These are phyloP conservation scores for Rhizomucor miehei DNA, from an alignment of 371 early-diverging fungal genomes.

Conservation along the genomic window DNA sequence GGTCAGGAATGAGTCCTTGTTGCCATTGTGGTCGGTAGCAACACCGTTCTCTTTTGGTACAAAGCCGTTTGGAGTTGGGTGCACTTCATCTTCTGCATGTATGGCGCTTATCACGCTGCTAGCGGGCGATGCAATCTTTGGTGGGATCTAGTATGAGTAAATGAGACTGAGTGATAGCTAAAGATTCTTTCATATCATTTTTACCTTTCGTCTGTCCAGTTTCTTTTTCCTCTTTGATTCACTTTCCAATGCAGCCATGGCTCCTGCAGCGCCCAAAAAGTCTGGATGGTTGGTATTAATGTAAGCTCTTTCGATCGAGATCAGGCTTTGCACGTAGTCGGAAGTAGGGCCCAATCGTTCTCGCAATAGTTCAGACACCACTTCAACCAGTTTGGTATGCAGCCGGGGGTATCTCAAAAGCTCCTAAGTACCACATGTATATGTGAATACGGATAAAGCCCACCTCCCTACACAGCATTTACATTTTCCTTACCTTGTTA, in stretches of 20 bases:
- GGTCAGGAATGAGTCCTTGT: constrained; percentile 65
- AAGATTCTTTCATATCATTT: not conserved
- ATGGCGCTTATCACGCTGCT: constrained; percentile 10
- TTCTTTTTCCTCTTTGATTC: constrained; percentile 55
- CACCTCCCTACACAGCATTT: not conserved
- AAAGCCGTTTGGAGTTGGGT: constrained; percentile 11
- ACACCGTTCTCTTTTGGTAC: constrained; percentile 16
- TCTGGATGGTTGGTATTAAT: constrained; percentile 95
- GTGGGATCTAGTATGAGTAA: constrained; percentile 10
- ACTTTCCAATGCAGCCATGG: constrained; percentile 61
- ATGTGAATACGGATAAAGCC: too few relatives aligned
- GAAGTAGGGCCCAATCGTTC: constrained; percentile 79
- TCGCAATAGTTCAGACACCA: constrained; percentile 77
- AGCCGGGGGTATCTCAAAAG: constrained; percentile 81
- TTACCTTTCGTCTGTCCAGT: constrained; percentile 22
- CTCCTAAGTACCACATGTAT: constrained; percentile 57
- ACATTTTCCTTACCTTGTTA: constrained; percentile 48
- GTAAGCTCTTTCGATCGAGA: constrained; percentile 87
- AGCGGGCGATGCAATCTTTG: constrained; percentile 6
- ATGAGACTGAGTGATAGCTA: not conserved
- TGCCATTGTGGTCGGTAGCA: not conserved
- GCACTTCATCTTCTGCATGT: constrained; percentile 3
- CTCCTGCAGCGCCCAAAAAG: constrained; percentile 85
- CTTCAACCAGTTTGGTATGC: constrained; percentile 78
- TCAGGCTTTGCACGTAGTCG: constrained; percentile 79